These are phyloP conservation scores for Kernera saxatilis DNA, from an alignment of 345 rosid species.

Conservation along the genomic window DNA sequence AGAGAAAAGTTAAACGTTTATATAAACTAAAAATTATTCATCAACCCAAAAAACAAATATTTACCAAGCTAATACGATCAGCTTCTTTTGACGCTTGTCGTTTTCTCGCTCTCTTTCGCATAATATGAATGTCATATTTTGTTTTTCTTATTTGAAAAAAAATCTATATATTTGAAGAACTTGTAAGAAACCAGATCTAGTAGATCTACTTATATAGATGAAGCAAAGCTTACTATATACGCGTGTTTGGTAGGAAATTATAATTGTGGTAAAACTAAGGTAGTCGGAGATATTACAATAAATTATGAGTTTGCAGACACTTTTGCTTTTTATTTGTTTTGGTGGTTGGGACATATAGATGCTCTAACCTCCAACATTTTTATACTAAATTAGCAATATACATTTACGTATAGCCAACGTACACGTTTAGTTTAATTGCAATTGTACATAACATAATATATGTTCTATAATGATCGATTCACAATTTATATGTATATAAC, in stretches of 20 bases:
- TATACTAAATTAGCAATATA: not conserved
- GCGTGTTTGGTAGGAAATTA: not conserved
- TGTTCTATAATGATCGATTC: not conserved
- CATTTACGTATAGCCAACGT: not conserved
- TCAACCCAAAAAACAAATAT: not conserved
- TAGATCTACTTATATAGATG: constrained; percentile 17
- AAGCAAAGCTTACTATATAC: not conserved
- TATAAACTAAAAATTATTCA: not conserved
- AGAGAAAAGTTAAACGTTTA: constrained; percentile 4
- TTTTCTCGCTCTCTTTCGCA: not conserved
- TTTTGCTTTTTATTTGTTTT: not conserved
- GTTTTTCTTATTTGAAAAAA: not conserved
- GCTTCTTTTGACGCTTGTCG: not conserved
- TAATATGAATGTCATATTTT: not conserved
- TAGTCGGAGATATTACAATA: not conserved
- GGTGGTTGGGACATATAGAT: constrained; percentile 27
- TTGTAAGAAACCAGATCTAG: not conserved
- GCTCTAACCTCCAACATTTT: constrained; percentile 24
- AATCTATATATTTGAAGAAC: constrained; percentile 5
- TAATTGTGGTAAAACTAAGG: not conserved
- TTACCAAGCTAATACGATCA: constrained; percentile 18
- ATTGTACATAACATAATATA: not conserved
- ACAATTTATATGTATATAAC: not conserved
- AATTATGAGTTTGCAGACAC: not conserved
- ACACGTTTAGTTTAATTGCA: not conserved